A percentile compares a stretch with the other conserved stretches of the same genome.
These are phyloP conservation scores for Crucibulum laeve DNA, from an alignment of 768 basidiomycete species.

Conservation along the genomic window DNA sequence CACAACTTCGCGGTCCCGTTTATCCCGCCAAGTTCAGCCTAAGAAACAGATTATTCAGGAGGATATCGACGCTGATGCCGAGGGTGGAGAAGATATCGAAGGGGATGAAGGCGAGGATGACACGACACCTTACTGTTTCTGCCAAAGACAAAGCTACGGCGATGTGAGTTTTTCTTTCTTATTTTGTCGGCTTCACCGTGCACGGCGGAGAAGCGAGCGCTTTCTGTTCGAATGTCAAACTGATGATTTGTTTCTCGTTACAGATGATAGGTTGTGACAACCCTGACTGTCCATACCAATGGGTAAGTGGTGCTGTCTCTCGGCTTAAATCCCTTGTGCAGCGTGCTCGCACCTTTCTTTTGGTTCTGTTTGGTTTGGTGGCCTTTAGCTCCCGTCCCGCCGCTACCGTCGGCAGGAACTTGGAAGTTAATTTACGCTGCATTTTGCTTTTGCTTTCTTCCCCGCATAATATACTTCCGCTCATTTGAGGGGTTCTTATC, in stretches of 20 bases:
- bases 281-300: constrained; percentile 45
- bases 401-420: neutral
- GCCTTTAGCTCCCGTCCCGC: neutral
- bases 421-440: neutral
- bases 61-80: constrained; percentile 9
- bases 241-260: neutral
- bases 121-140: constrained; percentile 36
- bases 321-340: neutral
- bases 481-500: too few relatives aligned
- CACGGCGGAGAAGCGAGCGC: too few relatives aligned
- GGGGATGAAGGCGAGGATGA: constrained; percentile 25
- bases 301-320: constrained; percentile 31
- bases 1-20: constrained; percentile 29
- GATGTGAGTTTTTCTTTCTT: constrained; percentile 26
- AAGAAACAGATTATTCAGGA: neutral
- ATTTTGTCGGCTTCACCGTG: neutral
- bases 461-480: too few relatives aligned
- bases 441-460: neutral
- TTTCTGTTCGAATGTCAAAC: neutral
- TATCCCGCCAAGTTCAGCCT: constrained; percentile 28
- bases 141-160: constrained; percentile 33
- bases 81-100: constrained; percentile 15
- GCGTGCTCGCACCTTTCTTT: neutral
- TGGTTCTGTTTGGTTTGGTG: neutral
- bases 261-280: constrained; percentile 55